Conservation (phyloP, 2,329 filamentous ascomycete species). For the Bipolaris oryzae region DNA sequence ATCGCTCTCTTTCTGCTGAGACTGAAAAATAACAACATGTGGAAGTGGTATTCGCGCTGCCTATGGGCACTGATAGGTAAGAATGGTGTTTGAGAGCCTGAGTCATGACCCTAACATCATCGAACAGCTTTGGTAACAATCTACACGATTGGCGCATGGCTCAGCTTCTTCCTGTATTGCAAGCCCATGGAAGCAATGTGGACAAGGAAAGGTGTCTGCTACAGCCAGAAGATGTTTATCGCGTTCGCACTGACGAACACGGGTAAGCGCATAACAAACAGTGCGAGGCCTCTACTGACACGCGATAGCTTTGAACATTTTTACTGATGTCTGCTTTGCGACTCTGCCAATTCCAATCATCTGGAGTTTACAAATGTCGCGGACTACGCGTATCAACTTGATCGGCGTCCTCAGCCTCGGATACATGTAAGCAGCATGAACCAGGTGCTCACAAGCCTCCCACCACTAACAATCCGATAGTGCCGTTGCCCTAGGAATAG, state of each 20-base stretch:
- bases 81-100: background rate
- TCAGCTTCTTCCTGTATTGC: background rate
- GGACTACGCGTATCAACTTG: background rate
- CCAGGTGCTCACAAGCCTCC: too few relatives aligned
- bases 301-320: constrained; percentile 7
- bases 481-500: background rate
- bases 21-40: constrained; percentile 2
- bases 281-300: background rate
- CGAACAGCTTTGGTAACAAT: background rate
- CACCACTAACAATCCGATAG: background rate
- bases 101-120: background rate
- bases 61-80: constrained; percentile 3
- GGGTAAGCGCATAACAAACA: background rate
- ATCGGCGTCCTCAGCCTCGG: constrained; percentile 6
- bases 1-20: constrained; percentile 5
- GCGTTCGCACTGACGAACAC: background rate
- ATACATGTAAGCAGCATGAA: background rate
- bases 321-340: constrained; percentile 9
- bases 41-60: constrained; percentile 4
- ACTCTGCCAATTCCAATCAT: constrained; percentile 4
- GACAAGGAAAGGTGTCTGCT: background rate
- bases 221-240: background rate
- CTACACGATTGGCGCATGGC: constrained; percentile 5
- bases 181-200: background rate
- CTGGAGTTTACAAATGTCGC: constrained; percentile 7